A percentile compares a stretch with the other conserved stretches of the same genome.
Conservation (phyloP, 805 yeast species). For the Monosporozyma solicola region DNA sequence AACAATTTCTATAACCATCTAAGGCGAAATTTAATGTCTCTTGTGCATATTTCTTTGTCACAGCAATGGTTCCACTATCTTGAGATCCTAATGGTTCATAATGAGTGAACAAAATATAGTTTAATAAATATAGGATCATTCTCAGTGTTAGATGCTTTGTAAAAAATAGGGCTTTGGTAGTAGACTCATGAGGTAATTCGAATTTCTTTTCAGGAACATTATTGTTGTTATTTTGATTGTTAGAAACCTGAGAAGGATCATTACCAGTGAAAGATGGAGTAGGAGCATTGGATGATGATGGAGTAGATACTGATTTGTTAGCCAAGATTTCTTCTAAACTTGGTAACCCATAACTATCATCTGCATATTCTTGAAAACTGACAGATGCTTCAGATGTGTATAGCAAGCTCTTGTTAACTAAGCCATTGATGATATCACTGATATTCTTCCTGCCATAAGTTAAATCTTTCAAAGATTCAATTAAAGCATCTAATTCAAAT, state of each 20-base stretch:
- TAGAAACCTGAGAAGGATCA: neutral
- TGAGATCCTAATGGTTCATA: constrained; percentile 36
- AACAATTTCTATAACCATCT: constrained; percentile 36
- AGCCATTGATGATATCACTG: constrained; percentile 20
- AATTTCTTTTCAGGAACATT: constrained; percentile 23
- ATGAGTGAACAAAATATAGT: constrained; percentile 40
- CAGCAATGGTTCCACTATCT: constrained; percentile 26
- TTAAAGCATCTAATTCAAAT: constrained; percentile 32
- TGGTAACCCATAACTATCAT: constrained; percentile 28
- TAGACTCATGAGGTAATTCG: constrained; percentile 33
- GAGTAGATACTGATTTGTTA: constrained; percentile 5
- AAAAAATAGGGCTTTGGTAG: constrained; percentile 34
- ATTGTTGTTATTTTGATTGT: neutral
- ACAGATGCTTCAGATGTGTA: constrained; percentile 24
- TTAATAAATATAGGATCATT: constrained; percentile 41
- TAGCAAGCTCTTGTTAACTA: constrained; percentile 24
- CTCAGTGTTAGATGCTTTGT: constrained; percentile 35
- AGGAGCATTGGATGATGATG: constrained; percentile 4
- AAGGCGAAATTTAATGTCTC: constrained; percentile 35
- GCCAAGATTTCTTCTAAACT: constrained; percentile 22
- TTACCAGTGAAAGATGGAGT: constrained; percentile 3
- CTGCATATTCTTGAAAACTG: constrained; percentile 21
- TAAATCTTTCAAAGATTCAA: constrained; percentile 27
- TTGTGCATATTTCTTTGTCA: constrained; percentile 36
- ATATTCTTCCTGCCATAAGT: constrained; percentile 28